Conservation (phyloP, 306 rosid genomes). For the Cicer pinnatifidum region DNA sequence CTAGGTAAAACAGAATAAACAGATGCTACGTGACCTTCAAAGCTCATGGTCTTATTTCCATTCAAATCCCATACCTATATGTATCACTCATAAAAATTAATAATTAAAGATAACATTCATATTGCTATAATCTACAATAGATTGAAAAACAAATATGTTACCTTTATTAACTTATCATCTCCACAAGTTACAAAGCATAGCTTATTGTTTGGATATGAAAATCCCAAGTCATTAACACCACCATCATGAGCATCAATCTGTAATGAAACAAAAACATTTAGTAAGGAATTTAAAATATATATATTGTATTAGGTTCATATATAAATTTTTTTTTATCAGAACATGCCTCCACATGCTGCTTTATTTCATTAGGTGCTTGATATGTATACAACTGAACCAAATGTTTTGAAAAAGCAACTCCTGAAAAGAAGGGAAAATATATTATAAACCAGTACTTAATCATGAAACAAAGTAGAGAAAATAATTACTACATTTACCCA, state of each 20-base stretch:
- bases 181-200: constrained; percentile 73
- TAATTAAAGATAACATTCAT: constrained; percentile 18
- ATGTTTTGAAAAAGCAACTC: constrained; percentile 76
- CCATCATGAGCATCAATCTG: constrained; percentile 81
- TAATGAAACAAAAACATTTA: constrained; percentile 1
- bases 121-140: neutral
- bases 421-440: constrained; percentile 48
- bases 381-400: constrained; percentile 71
- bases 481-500: constrained; percentile 58
- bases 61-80: constrained; percentile 80
- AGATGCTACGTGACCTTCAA: constrained; percentile 80
- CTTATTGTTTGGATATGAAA: constrained; percentile 60
- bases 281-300: constrained; percentile 12
- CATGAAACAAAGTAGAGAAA: constrained; percentile 3
- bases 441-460: constrained; percentile 29
- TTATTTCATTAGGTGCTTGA: constrained; percentile 54
- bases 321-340: neutral
- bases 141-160: constrained; percentile 25
- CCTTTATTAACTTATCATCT: constrained; percentile 82
- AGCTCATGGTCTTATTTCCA: constrained; percentile 60
- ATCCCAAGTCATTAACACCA: constrained; percentile 77
- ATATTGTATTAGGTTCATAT: neutral
- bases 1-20: constrained; percentile 81
- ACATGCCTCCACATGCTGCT: constrained; percentile 59
- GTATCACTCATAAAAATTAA: constrained; percentile 22